These are phyloP conservation scores for Macrolepiota fuliginosa DNA, from an alignment of 768 basidiomycete genomes.

Conservation along the genomic window DNA sequence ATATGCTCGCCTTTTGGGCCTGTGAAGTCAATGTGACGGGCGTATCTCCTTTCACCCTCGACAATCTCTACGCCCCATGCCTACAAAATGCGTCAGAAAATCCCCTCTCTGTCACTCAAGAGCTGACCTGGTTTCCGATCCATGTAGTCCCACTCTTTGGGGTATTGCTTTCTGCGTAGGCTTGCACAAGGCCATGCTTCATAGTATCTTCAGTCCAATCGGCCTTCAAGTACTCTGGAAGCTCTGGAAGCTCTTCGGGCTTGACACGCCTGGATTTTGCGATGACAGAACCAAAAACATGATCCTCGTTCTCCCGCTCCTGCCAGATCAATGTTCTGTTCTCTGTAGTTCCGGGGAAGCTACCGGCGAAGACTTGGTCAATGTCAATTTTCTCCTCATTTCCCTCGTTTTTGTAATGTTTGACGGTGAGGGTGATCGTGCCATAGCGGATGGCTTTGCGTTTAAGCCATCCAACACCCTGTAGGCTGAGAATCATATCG, in stretches of 20 bases:
- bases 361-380: conserved; percentile 62
- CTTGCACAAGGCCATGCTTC: conserved; percentile 42
- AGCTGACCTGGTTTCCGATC: conserved; percentile 59
- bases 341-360: conserved; percentile 57
- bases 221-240: conserved; percentile 34
- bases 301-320: conserved; percentile 51
- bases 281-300: conserved; percentile 58
- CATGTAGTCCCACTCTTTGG: conserved; percentile 58
- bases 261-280: conserved; percentile 52
- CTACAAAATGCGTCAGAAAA: conserved; percentile 20
- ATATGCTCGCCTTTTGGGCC: conserved; percentile 59
- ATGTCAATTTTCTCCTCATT: conserved; percentile 67
- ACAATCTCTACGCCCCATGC: conserved; percentile 66
- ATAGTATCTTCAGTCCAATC: conserved; percentile 39
- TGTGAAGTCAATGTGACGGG: conserved; percentile 60
- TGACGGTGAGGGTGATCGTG: conserved; percentile 58
- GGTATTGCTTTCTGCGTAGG: conserved; percentile 57
- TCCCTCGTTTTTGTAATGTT: conserved; percentile 60
- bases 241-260: conserved; percentile 42
- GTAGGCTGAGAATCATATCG: conserved; percentile 63
- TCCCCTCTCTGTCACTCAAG: not conserved
- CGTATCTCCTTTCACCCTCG: conserved; percentile 58
- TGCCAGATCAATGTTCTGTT: conserved; percentile 55
- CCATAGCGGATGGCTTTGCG: conserved; percentile 58
- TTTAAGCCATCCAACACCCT: conserved; percentile 73